Evolutionary conservation across 225 moss, liverwort and hornwort genomes (phyloP).

Genomic region (Sphagnum tenellum): DNA sequence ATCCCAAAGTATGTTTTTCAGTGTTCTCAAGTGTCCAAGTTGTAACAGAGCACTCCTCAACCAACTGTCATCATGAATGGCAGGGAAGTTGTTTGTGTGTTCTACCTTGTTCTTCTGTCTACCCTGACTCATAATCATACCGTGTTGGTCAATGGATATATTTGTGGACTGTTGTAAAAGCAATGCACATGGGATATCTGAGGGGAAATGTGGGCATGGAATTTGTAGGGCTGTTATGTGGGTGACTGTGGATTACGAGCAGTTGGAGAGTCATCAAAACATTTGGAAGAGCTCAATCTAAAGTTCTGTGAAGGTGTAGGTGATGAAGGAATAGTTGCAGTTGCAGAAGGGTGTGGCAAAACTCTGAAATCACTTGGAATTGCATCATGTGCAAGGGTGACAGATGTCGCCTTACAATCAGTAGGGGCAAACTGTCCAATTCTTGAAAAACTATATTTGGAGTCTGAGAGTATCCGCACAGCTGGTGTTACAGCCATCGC

Average conservation of each 20-base stretch:
- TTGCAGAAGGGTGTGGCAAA: conserved; percentile 62
- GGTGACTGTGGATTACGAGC: conserved; percentile 52
- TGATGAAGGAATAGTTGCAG: conserved; percentile 50
- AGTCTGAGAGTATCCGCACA: conserved; percentile 57
- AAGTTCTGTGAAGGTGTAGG: conserved; percentile 59
- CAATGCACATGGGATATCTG: too few species aligned
- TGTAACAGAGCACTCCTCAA: too few species aligned
- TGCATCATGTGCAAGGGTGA: conserved; percentile 54
- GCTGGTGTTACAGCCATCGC: conserved; percentile 61
- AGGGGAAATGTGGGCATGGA: too few species aligned
- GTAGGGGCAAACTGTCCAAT: conserved; percentile 40
- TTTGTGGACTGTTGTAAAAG: too few species aligned
- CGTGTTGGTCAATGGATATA: too few species aligned
- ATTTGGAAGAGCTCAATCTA: conserved; percentile 61
- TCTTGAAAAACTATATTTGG: conserved; percentile 54
- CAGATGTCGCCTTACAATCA: conserved; percentile 55
- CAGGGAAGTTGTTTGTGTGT: too few species aligned
- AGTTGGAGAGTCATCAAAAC: conserved; percentile 45
- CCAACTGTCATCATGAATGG: too few species aligned
- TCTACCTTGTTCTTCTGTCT: too few species aligned
- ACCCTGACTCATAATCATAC: too few species aligned
- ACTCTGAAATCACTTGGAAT: conserved; percentile 56
- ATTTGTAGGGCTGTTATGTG: conserved; percentile 56
- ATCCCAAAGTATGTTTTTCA: too few species aligned
- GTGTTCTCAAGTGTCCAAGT: too few species aligned